Conservation (phyloP, 768 basidiomycete species). For the Phlegmacium glaucopus region DNA sequence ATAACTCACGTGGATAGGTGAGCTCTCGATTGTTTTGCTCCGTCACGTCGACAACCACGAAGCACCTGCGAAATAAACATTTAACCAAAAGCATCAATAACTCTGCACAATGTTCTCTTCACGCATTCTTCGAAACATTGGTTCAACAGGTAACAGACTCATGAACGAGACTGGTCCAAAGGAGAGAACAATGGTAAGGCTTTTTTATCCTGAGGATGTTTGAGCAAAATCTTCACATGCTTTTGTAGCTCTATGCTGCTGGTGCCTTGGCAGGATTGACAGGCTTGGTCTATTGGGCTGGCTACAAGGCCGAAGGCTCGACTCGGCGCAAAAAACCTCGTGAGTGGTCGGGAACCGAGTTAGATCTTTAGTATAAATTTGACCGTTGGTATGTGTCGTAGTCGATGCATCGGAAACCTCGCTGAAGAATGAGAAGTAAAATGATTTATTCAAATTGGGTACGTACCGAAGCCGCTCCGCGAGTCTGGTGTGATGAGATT, state of each 20-base stretch:
- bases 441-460: too few relatives aligned
- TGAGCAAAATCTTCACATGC: too few relatives aligned
- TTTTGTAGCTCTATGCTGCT: conserved; percentile 18
- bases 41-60: background rate
- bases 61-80: background rate
- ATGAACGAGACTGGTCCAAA: conserved; percentile 14
- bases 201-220: too few relatives aligned
- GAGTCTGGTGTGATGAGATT: too few relatives aligned
- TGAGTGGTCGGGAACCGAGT: too few relatives aligned
- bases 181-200: conserved; percentile 15
- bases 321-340: conserved; percentile 2
- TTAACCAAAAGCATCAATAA: background rate
- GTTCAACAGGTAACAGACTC: conserved; percentile 17
- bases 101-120: conserved; percentile 20
- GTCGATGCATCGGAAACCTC: too few relatives aligned
- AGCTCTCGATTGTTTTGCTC: too few relatives aligned
- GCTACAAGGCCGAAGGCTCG: conserved; percentile 21
- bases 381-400: too few relatives aligned
- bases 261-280: conserved; percentile 22
- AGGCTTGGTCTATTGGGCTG: conserved; percentile 23
- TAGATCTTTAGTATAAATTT: too few relatives aligned
- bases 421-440: too few relatives aligned
- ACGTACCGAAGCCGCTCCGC: too few relatives aligned
- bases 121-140: conserved; percentile 20
- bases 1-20: too few relatives aligned